Conservation (phyloP, 805 yeast genomes). For the Pichia gijzeniarum region DNA sequence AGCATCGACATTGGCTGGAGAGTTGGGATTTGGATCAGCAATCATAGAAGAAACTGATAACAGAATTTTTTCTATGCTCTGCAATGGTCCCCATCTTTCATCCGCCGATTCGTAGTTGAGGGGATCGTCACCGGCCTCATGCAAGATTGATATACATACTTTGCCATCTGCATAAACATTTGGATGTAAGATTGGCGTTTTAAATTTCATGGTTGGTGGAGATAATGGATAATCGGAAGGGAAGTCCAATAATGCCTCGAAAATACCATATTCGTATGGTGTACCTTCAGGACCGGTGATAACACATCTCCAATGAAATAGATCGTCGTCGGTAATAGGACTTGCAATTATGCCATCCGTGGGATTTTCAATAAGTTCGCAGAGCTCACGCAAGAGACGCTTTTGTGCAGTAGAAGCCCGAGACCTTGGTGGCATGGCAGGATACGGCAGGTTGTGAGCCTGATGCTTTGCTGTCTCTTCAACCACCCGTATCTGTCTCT, state of each 20-base stretch:
- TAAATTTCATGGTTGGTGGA: constrained; percentile 59
- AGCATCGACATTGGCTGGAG: constrained; percentile 84
- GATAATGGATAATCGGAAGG: constrained; percentile 48
- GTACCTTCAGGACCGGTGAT: constrained; percentile 51
- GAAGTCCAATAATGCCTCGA: constrained; percentile 43
- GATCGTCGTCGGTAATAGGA: constrained; percentile 58
- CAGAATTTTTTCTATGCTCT: constrained; percentile 93
- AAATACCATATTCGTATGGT: constrained; percentile 49
- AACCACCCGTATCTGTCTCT: no score
- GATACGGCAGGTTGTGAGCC: no score
- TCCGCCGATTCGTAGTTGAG: constrained; percentile 91
- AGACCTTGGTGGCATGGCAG: constrained; percentile 21
- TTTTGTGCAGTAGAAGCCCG: constrained; percentile 58
- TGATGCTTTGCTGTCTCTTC: no score
- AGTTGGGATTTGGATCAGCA: constrained; percentile 93
- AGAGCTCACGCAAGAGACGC: constrained; percentile 81
- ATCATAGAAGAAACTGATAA: constrained; percentile 92
- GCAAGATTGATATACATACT: constrained; percentile 92
- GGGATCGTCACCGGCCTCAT: constrained; percentile 97
- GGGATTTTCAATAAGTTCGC: constrained; percentile 76
- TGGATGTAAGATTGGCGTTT: constrained; percentile 85
- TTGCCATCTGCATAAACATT: constrained; percentile 92
- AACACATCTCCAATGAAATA: constrained; percentile 48
- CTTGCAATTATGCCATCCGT: constrained; percentile 97
- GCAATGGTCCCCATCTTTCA: constrained; percentile 98